Conservation (phyloP, 352 stramenopile species). For the Globisporangium perplexum region DNA sequence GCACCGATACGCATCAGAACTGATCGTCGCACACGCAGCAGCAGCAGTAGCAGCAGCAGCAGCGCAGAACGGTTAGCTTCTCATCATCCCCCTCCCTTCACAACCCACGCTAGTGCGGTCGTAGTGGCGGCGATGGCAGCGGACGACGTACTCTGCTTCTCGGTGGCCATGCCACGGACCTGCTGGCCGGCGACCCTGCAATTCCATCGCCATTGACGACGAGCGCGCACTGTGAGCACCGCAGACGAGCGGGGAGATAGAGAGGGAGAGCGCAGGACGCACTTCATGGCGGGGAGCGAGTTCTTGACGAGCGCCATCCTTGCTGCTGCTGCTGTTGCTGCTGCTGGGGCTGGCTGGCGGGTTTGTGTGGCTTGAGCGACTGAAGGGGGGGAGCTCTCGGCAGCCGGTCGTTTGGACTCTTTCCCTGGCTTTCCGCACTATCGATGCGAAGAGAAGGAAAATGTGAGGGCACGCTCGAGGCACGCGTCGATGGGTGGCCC, state of each 20-base stretch:
- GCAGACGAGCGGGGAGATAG: neutral
- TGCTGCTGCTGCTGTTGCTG: conserved; percentile 11
- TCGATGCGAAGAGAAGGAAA: neutral
- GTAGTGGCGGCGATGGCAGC: neutral
- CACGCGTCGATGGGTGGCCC: too few relatives aligned
- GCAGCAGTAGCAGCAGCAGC: too few relatives aligned
- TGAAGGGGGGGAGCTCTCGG: conserved; percentile 1
- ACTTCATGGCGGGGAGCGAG: conserved; percentile 46
- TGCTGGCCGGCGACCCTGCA: conserved; percentile 61
- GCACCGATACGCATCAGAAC: conserved; percentile 95
- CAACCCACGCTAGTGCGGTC: too few relatives aligned
- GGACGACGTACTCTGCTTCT: conserved; percentile 95
- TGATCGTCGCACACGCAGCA: conserved; percentile 2
- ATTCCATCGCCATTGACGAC: too few relatives aligned
- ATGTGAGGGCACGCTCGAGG: neutral
- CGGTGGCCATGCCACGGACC: conserved; percentile 95
- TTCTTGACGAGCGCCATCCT: conserved; percentile 56
- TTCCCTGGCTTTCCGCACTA: neutral
- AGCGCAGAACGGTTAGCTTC: neutral
- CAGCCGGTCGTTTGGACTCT: neutral
- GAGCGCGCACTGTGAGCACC: conserved; percentile 1
- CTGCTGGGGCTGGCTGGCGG: neutral
- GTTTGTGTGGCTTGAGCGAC: conserved; percentile 11
- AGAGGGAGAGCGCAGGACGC: conserved; percentile 9
- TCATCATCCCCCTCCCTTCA: too few relatives aligned